Evolutionary conservation across 768 basidiomycete species (phyloP).

Genomic region (Mycena latifolia): DNA sequence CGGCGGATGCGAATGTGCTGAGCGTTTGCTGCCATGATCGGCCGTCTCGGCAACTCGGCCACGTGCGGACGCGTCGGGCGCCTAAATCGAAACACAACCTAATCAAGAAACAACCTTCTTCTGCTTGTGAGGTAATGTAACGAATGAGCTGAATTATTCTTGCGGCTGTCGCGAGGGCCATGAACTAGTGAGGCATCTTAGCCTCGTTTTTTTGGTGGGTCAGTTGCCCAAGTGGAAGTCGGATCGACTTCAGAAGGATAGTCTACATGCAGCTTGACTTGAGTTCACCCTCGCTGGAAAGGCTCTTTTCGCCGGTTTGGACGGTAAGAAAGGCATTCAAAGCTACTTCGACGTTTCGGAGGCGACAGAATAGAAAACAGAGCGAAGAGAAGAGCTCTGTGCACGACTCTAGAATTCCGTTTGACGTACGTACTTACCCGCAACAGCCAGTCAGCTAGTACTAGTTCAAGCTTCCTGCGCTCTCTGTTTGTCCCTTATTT

Average conservation of each 20-base stretch:
- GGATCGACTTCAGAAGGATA: neutral
- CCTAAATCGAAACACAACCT: too few relatives aligned
- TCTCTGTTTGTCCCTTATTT: constrained; percentile 32
- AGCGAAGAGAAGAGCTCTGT: constrained; percentile 27
- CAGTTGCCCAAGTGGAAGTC: too few relatives aligned
- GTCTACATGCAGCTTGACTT: too few relatives aligned
- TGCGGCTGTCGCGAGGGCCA: constrained; percentile 23
- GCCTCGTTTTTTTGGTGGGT: neutral
- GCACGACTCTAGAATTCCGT: constrained; percentile 5
- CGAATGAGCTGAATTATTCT: neutral
- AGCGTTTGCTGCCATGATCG: constrained; percentile 10
- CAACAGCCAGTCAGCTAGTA: too few relatives aligned
- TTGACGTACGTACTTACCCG: constrained; percentile 29
- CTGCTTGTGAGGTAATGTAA: constrained; percentile 24
- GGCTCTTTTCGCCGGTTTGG: constrained; percentile 17
- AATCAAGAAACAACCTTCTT: constrained; percentile 3
- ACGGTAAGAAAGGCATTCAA: constrained; percentile 21
- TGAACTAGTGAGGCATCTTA: constrained; percentile 12
- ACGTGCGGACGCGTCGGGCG: too few relatives aligned
- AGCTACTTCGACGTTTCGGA: constrained; percentile 33
- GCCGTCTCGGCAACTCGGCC: neutral
- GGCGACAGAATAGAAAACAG: constrained; percentile 28
- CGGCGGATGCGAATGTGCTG: constrained; percentile 58
- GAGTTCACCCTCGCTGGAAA: neutral
- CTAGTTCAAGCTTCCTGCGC: constrained; percentile 17